Percentiles rank a stretch among this genome's conserved stretches.
Conservation (phyloP, 75 land plant genomes). For the Picea glauca region DNA sequence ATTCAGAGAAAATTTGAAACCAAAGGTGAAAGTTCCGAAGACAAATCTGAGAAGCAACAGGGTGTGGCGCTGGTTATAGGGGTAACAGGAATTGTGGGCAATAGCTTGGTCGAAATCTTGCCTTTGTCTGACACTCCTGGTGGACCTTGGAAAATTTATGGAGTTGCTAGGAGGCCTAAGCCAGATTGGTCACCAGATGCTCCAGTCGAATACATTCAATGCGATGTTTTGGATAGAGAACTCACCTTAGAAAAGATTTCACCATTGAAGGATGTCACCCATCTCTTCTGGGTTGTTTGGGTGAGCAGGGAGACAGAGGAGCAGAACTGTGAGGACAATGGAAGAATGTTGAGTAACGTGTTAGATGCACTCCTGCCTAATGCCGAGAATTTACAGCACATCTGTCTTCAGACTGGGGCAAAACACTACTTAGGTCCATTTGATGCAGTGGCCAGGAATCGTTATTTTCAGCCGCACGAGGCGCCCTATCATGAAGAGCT, state of each 20-base stretch:
- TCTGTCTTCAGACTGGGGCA: constrained; percentile 73
- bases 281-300: constrained; percentile 73
- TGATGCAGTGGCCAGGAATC: constrained; percentile 16
- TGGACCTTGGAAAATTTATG: constrained; percentile 82
- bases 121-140: constrained; percentile 57
- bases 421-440: constrained; percentile 79
- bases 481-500: constrained; percentile 65
- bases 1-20: background rate
- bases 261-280: constrained; percentile 62
- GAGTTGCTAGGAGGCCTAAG: constrained; percentile 47
- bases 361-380: constrained; percentile 55
- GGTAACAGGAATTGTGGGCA: constrained; percentile 76
- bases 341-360: constrained; percentile 59
- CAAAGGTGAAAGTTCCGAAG: background rate
- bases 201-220: constrained; percentile 45
- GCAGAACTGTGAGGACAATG: constrained; percentile 37
- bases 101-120: constrained; percentile 67
- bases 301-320: constrained; percentile 29
- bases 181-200: constrained; percentile 15
- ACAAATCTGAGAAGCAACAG: background rate
- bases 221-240: constrained; percentile 42
- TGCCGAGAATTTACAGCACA: constrained; percentile 52
- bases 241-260: constrained; percentile 50
- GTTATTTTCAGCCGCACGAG: constrained; percentile 30
- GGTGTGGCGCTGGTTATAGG: constrained; percentile 49